A percentile compares a stretch with the other conserved stretches of the same genome.
These are phyloP conservation scores for Artemisia argyi DNA, from an alignment of 129 eudicot species.

Conservation along the genomic window DNA sequence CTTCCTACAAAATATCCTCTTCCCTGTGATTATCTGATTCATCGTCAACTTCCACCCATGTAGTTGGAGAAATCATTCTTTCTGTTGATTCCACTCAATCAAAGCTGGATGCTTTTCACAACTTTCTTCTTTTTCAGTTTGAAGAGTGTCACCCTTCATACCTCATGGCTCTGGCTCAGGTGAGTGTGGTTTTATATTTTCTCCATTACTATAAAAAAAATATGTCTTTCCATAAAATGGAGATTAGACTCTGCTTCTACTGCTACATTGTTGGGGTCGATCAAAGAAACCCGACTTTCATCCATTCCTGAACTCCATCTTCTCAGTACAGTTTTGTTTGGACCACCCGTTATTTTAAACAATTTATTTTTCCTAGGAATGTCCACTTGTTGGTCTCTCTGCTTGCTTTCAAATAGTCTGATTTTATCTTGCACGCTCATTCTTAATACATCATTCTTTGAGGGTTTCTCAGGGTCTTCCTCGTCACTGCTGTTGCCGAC, in stretches of 20 bases:
- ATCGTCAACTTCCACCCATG: conserved; percentile 85
- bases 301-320: conserved; percentile 97
- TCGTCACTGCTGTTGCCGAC: conserved; percentile 56
- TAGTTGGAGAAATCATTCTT: conserved; percentile 80
- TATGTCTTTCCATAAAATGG: neutral
- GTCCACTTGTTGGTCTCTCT: conserved; percentile 50
- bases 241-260: conserved; percentile 29
- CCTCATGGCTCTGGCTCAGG: conserved; percentile 23
- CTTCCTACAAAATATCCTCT: neutral
- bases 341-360: conserved; percentile 39
- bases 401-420: conserved; percentile 72
- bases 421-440: conserved; percentile 56
- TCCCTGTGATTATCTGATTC: conserved; percentile 31
- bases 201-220: conserved; percentile 32
- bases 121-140: conserved; percentile 39
- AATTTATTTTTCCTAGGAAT: conserved; percentile 41
- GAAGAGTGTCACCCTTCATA: conserved; percentile 24
- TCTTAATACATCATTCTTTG: conserved; percentile 55
- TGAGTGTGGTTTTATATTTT: conserved; percentile 31
- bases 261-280: conserved; percentile 27
- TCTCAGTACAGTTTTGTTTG: conserved; percentile 80
- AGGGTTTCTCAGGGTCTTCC: conserved; percentile 46
- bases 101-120: conserved; percentile 60
- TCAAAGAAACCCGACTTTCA: conserved; percentile 41
- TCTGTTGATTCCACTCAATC: conserved; percentile 79